These are phyloP conservation scores for Loxodes magnus DNA, from an alignment of 73 alveolate species.

Conservation along the genomic window DNA sequence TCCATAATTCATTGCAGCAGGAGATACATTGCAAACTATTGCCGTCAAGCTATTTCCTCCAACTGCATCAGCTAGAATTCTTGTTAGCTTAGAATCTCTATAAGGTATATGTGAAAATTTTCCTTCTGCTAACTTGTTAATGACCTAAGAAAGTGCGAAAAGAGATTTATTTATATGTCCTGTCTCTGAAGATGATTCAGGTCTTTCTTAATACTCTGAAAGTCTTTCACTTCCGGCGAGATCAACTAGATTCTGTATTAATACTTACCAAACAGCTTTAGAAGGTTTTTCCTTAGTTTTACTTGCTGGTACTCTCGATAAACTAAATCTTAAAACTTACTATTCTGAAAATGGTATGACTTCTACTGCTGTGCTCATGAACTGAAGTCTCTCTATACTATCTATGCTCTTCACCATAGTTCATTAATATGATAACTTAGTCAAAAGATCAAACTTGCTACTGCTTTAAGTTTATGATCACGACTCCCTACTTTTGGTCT, in stretches of 20 bases:
- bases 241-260: conserved; percentile 88
- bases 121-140: conserved; percentile 68
- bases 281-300: conserved; percentile 40
- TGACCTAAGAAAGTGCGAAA: conserved; percentile 72
- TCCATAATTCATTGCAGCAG: conserved; percentile 54
- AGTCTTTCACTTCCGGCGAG: conserved; percentile 91
- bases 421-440: conserved; percentile 63
- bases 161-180: conserved; percentile 81
- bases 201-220: conserved; percentile 38
- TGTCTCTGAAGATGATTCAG: conserved; percentile 47
- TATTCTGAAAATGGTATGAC: conserved; percentile 85
- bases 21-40: conserved; percentile 81
- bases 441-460: conserved; percentile 64
- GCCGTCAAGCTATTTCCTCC: conserved; percentile 92
- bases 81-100: conserved; percentile 86
- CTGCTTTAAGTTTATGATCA: conserved; percentile 33
- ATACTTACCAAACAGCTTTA: conserved; percentile 46
- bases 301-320: conserved; percentile 12
- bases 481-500: conserved; percentile 56
- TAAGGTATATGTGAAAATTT: conserved; percentile 72
- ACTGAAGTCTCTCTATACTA: conserved; percentile 81
- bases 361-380: conserved; percentile 90
- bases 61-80: conserved; percentile 69
- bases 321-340: conserved; percentile 11
- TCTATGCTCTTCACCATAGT: conserved; percentile 93